Percentiles rank a stretch among this genome's conserved stretches.
phyloP scores from a whole-genome alignment of 1,139 yeast genomes.

The Meyerozyma carpophila region DNA sequence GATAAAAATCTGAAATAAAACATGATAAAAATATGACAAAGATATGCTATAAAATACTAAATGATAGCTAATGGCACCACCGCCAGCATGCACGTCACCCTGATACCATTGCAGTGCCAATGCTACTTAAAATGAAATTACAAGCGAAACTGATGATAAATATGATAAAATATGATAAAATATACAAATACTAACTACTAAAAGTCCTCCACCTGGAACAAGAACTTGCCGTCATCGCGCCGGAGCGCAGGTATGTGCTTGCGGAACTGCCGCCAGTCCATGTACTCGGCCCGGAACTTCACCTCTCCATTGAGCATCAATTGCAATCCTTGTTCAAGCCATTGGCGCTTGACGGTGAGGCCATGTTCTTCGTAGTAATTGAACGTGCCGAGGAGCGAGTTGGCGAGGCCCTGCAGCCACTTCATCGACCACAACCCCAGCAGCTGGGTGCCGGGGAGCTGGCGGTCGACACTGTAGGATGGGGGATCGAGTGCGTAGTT shows the following conservation, averaged over 20 bases:
- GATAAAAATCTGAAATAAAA: too few relatives aligned
- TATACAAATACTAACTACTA: conserved; percentile 11
- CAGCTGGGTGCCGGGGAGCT: conserved; percentile 16
- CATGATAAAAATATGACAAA: too few relatives aligned
- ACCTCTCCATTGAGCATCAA: conserved; percentile 23
- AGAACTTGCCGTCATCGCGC: conserved; percentile 29
- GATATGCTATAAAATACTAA: too few relatives aligned
- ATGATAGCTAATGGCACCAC: too few relatives aligned
- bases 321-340: conserved; percentile 32
- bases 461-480: conserved; percentile 28
- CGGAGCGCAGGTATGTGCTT: conserved; percentile 20
- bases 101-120: too few relatives aligned
- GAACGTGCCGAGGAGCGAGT: conserved; percentile 25
- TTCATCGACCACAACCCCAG: conserved; percentile 29
- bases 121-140: too few relatives aligned
- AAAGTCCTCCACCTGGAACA: conserved; percentile 36
- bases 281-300: conserved; percentile 25
- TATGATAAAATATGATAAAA: too few relatives aligned
- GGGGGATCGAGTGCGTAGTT: conserved; percentile 27
- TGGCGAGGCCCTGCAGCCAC: conserved; percentile 30
- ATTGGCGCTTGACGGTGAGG: conserved; percentile 19
- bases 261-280: conserved; percentile 38
- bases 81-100: too few relatives aligned
- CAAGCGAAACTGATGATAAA: too few relatives aligned
- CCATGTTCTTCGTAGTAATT: conserved; percentile 33